A percentile compares a stretch with the other conserved stretches of the same genome.
Conservation (phyloP, 2,329 filamentous ascomycete species). For the Ceratocystis lukuohia region DNA sequence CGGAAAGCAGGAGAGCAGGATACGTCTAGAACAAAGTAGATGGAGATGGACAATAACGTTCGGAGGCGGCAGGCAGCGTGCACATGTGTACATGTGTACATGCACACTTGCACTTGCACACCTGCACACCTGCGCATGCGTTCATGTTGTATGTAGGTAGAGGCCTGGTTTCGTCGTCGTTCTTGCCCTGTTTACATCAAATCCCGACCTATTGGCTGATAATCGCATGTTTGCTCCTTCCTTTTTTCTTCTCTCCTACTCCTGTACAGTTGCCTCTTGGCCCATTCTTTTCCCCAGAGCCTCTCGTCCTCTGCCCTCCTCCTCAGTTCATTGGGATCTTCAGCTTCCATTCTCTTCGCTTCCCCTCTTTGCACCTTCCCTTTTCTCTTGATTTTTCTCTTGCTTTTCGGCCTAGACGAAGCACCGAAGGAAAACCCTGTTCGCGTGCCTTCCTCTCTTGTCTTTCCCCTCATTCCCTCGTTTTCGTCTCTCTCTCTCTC, state of each 20-base stretch:
- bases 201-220: background rate
- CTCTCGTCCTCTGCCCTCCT: background rate
- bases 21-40: background rate
- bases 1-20: background rate
- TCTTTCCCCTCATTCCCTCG: background rate
- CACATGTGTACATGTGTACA: background rate
- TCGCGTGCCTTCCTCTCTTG: background rate
- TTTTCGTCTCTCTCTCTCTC: background rate
- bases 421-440: background rate
- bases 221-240: background rate
- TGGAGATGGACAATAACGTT: background rate
- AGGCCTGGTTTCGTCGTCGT: background rate
- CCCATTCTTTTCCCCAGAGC: background rate
- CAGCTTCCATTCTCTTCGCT: background rate
- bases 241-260: background rate
- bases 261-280: background rate
- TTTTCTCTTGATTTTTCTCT: background rate
- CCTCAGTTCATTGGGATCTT: background rate
- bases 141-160: background rate
- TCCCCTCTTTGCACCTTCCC: slow-evolving; percentile 4
- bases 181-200: background rate
- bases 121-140: background rate
- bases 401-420: background rate
- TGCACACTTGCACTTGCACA: background rate
- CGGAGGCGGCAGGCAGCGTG: background rate